Percentiles rank a stretch among this genome's conserved stretches.
phyloP scores from a whole-genome alignment of 1,284 basidiomycete species.

The Puccinia horiana region DNA sequence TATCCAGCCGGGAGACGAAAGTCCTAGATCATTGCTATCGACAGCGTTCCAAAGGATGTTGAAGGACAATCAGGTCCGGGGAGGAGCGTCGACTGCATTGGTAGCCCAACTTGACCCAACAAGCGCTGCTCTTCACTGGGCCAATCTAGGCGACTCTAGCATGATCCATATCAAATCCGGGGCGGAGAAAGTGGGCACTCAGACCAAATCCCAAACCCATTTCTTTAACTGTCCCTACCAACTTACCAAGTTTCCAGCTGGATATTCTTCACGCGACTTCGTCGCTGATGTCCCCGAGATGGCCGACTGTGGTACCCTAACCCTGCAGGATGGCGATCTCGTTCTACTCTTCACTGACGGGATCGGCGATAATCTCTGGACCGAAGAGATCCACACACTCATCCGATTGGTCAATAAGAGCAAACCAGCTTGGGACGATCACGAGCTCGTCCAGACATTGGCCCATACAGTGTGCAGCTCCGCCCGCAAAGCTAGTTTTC shows the following conservation, averaged over 20 bases:
- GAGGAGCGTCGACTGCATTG: conserved; percentile 42
- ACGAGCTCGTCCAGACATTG: background rate
- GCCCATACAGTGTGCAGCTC: conserved; percentile 5
- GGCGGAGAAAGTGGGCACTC: background rate
- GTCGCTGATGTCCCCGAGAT: conserved; percentile 28
- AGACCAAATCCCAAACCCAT: conserved; percentile 31
- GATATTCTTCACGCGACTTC: background rate
- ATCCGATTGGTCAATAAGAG: background rate
- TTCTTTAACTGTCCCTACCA: conserved; percentile 50
- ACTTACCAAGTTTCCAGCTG: conserved; percentile 38
- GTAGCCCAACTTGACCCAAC: conserved; percentile 31
- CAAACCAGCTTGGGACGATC: background rate
- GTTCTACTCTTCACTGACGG: conserved; percentile 43
- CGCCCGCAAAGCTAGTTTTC: conserved; percentile 25
- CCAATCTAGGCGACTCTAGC: conserved; percentile 39
- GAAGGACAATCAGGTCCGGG: conserved; percentile 12
- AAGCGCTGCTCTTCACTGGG: background rate
- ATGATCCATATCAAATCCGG: conserved; percentile 9
- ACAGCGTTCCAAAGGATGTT: conserved; percentile 26
- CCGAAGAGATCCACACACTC: conserved; percentile 21
- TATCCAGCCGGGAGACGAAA: background rate
- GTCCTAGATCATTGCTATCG: background rate
- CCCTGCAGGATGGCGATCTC: conserved; percentile 32
- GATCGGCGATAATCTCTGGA: conserved; percentile 40
- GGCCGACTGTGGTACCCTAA: background rate